phyloP scores from a whole-genome alignment of 2,329 filamentous ascomycete genomes.

The Diaporthe sp. region DNA sequence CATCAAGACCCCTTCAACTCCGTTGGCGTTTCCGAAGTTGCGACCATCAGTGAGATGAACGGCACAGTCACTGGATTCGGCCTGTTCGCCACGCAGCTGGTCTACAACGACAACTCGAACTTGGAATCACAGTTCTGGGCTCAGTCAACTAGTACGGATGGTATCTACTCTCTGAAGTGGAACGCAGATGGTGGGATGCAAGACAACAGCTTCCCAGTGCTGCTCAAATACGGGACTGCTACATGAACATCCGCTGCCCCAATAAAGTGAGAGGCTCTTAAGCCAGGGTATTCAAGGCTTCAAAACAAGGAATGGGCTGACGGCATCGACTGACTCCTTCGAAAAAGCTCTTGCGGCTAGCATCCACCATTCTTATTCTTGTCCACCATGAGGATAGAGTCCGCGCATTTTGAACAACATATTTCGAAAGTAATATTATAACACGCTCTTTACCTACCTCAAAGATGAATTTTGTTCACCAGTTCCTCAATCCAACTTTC shows the following conservation, averaged over 20 bases:
- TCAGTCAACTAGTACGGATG: conserved; percentile 29
- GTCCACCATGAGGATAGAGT: neutral
- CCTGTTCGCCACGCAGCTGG: conserved; percentile 44
- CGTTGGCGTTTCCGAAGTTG: conserved; percentile 26
- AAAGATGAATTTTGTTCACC: neutral
- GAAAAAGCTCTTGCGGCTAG: neutral
- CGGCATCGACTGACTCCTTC: neutral
- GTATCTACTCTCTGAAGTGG: conserved; percentile 30
- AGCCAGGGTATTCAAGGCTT: too few species aligned
- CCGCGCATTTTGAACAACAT: neutral
- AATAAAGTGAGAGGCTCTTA: neutral
- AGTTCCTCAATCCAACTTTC: neutral
- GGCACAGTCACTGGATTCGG: conserved; percentile 44
- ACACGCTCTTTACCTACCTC: neutral
- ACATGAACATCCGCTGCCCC: neutral
- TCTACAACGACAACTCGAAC: conserved; percentile 44
- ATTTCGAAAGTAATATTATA: neutral
- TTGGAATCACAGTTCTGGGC: conserved; percentile 46
- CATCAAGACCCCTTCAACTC: conserved; percentile 20
- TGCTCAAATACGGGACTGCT: conserved; percentile 6
- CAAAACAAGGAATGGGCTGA: neutral
- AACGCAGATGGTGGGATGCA: conserved; percentile 9
- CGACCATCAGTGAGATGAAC: conserved; percentile 40
- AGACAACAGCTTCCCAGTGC: conserved; percentile 18
- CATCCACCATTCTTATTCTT: neutral